Evolutionary conservation across 2,329 filamentous ascomycete genomes (phyloP), one percentile per base, ranked within the genome.

Genomic region (Cryphonectria parasitica): DNA sequence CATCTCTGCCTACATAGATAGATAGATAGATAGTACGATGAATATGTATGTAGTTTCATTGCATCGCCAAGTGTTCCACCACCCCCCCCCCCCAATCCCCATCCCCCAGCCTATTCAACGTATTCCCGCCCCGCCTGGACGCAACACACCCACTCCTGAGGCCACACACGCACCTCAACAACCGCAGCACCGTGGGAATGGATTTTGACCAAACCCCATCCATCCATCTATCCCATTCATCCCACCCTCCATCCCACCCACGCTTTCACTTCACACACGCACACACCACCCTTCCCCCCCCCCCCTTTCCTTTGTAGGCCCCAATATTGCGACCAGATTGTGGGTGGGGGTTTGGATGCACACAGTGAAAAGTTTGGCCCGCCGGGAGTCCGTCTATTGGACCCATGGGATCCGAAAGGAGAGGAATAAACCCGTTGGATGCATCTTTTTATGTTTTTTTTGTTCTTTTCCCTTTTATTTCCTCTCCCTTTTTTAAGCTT

Each of bases 381-480:
- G 28, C 39, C 65, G 54, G 64, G 54, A 28, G 31, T 31, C 15
- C 25, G 3, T 25, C 65, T 43, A 67, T 60, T 67, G 65, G 39
- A 45, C 41, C 52, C 54, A 67, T 41, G 54, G 54, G 15, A 45
- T 60, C 36, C 64, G n/a, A 34, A 34, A 19, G 15, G 11, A 43
- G 13, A 25, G 8, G 41, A 43, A n/a, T 19, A 19, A 49, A 22
- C 43, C 43, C 19, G 43, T 4, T 22, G 43, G 19, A 6, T 43
- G 15, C 43, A 22, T 19, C 43, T 49, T 49, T 22, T 49, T 6
- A 22, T 22, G 8, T 49, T 49, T 22, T 43, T 43, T 43, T 17
- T 17, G 2, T 1, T 43, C 17, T 43, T 17, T 17, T 6, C 17
- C 17, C 3, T 45, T 19, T 45, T 28, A 28, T 31, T 28, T 15